phyloP scores from a whole-genome alignment of 2,329 filamentous ascomycete species.

The Didymella exigua region DNA sequence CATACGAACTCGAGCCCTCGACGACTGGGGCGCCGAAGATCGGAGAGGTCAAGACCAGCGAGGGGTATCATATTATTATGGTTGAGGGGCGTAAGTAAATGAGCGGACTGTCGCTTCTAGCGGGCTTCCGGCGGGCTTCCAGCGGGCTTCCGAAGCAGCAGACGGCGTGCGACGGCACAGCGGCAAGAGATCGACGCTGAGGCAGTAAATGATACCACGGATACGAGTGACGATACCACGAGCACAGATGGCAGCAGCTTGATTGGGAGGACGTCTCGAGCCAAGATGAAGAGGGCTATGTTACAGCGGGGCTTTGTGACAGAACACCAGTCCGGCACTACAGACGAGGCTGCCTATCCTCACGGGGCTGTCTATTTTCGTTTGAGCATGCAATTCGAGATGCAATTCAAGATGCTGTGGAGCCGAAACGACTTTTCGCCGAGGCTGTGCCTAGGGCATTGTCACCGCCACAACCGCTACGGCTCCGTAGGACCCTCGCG shows the following conservation, averaged over 20 bases:
- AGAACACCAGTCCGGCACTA: no score
- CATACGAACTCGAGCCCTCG: constrained; percentile 71
- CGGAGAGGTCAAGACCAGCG: constrained; percentile 73
- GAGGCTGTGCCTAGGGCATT: constrained; percentile 6
- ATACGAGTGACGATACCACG: background rate
- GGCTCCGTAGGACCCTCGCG: background rate
- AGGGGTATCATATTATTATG: constrained; percentile 83
- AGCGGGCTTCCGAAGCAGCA: no score
- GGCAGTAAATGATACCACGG: background rate
- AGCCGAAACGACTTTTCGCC: background rate
- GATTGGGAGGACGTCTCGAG: no score
- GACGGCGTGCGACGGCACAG: background rate
- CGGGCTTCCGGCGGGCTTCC: no score
- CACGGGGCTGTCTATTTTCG: background rate
- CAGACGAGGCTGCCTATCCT: no score
- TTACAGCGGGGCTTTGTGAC: no score
- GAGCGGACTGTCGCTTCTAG: no score
- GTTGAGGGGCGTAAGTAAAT: constrained; percentile 67
- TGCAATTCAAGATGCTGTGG: background rate
- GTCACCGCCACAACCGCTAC: constrained; percentile 15
- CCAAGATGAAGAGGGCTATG: background rate
- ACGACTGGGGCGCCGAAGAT: constrained; percentile 68
- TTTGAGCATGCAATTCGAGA: background rate
- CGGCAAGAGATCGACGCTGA: no score
- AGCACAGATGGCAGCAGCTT: background rate